phyloP scores from a whole-genome alignment of 176 grass and related monocot species.

The Thalia dealbata region DNA sequence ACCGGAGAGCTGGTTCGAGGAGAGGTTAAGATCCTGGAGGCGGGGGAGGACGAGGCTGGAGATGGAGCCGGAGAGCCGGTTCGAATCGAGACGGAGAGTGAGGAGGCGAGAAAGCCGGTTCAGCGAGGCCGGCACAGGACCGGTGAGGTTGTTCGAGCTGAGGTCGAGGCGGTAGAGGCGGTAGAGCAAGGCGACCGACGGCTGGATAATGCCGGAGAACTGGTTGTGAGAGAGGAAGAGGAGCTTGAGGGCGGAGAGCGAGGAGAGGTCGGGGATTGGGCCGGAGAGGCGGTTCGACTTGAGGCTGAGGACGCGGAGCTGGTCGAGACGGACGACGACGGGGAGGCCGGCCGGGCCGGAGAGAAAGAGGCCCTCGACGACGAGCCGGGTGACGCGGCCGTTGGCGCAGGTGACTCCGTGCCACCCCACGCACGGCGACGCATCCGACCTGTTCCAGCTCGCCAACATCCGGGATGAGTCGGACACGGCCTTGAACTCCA shows the following conservation, averaged over 20 bases:
- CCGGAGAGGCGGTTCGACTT: slow-evolving; percentile 58
- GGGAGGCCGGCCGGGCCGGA: slow-evolving; percentile 36
- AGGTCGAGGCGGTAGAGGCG: slow-evolving; percentile 78
- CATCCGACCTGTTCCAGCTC: slow-evolving; percentile 52
- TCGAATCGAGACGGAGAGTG: slow-evolving; percentile 69
- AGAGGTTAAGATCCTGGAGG: slow-evolving; percentile 69
- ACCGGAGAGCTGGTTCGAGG: slow-evolving; percentile 53
- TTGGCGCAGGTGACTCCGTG: slow-evolving; percentile 49
- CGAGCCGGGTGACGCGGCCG: slow-evolving; percentile 65
- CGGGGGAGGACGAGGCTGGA: slow-evolving; percentile 39
- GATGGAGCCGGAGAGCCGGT: slow-evolving; percentile 43
- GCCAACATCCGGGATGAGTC: slow-evolving; percentile 30
- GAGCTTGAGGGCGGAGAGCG: slow-evolving; percentile 54
- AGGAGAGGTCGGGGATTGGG: slow-evolving; percentile 62
- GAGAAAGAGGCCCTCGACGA: slow-evolving; percentile 56
- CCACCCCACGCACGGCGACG: slow-evolving; percentile 60
- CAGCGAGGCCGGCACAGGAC: slow-evolving; percentile 43
- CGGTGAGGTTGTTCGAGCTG: slow-evolving; percentile 58
- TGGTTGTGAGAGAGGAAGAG: slow-evolving; percentile 65
- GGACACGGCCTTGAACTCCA: slow-evolving; percentile 44
- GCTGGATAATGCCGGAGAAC: slow-evolving; percentile 47
- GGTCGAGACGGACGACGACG: slow-evolving; percentile 37
- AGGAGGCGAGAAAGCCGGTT: slow-evolving; percentile 43
- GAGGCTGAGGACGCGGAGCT: slow-evolving; percentile 78
- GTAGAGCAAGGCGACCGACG: slow-evolving; percentile 36